phyloP scores from a whole-genome alignment of 2,329 filamentous ascomycete species.

The Pestalotiopsis sp. region DNA sequence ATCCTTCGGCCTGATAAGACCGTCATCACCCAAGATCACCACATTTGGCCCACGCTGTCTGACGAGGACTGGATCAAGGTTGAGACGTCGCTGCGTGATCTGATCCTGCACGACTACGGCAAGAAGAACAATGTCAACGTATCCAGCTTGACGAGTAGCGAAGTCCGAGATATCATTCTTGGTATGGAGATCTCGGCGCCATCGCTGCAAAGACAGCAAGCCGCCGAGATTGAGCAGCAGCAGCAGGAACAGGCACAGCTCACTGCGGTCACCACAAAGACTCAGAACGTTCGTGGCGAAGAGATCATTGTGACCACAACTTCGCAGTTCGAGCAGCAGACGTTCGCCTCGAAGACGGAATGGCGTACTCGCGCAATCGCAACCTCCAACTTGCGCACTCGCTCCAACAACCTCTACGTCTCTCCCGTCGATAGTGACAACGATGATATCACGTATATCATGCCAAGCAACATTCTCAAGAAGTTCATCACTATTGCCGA shows the following conservation, averaged over 20 bases:
- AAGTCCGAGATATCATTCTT: slow-evolving; percentile 97
- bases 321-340: slow-evolving; percentile 96
- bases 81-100: slow-evolving; percentile 92
- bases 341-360: slow-evolving; percentile 97
- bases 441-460: slow-evolving; percentile 93
- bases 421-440: slow-evolving; percentile 92
- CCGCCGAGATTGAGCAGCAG: slow-evolving; percentile 98
- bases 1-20: slow-evolving; percentile 95
- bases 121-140: slow-evolving; percentile 99
- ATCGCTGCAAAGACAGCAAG: slow-evolving; percentile 97
- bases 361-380: slow-evolving; percentile 97
- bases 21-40: slow-evolving; percentile 96
- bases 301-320: slow-evolving; percentile 99
- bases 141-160: slow-evolving; percentile 91
- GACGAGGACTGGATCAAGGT: slow-evolving; percentile 99
- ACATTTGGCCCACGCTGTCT: slow-evolving; percentile 93
- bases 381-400: slow-evolving; percentile 89
- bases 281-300: slow-evolving; percentile 94
- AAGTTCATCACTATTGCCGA: slow-evolving; percentile 98
- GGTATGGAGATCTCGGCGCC: slow-evolving; percentile 99
- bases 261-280: slow-evolving; percentile 97
- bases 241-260: slow-evolving; percentile 96
- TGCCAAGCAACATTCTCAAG: slow-evolving; percentile 99
- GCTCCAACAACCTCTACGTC: slow-evolving; percentile 98
- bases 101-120: slow-evolving; percentile 97